Evolutionary conservation across 352 stramenopile genomes (phyloP).

Genomic region (Pythium chondricola): DNA sequence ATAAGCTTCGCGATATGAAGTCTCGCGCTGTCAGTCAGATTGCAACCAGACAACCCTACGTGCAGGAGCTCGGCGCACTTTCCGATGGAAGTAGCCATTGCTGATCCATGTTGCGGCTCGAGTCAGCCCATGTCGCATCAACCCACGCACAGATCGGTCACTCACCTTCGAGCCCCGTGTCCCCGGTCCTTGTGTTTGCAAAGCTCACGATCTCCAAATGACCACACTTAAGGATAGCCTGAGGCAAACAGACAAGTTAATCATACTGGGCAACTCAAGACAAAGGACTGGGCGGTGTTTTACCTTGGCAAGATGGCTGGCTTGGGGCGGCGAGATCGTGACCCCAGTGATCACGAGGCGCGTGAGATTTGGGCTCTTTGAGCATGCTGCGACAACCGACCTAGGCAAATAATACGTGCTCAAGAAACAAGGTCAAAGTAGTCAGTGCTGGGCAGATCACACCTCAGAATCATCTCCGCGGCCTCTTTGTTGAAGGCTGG

Average conservation of each 20-base stretch:
- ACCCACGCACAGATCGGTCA: conserved; percentile 12
- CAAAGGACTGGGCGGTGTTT: too few relatives aligned
- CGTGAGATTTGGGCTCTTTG: conserved; percentile 6
- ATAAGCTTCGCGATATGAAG: conserved; percentile 56
- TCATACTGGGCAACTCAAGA: not conserved
- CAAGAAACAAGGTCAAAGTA: too few relatives aligned
- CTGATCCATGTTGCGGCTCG: not conserved
- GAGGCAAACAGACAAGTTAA: not conserved
- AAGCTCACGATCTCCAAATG: conserved; percentile 14
- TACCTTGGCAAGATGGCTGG: conserved; percentile 10
- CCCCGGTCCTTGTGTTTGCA: not conserved
- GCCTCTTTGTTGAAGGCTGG: conserved; percentile 34
- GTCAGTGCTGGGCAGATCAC: too few relatives aligned
- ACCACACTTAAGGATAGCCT: conserved; percentile 11
- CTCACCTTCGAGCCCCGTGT: conserved; percentile 15
- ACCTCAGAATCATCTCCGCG: conserved; percentile 30
- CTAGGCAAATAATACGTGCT: too few relatives aligned
- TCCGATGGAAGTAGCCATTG: conserved; percentile 8
- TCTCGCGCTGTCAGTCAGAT: conserved; percentile 43
- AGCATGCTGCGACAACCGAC: conserved; percentile 2
- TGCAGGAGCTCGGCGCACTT: conserved; percentile 32
- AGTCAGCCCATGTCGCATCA: not conserved
- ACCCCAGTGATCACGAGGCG: conserved; percentile 14
- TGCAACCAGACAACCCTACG: conserved; percentile 36
- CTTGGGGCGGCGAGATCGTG: conserved; percentile 1